These are phyloP conservation scores for Chaetomiaceae sp. DNA, from an alignment of 2,329 filamentous ascomycete genomes.

Conservation along the genomic window DNA sequence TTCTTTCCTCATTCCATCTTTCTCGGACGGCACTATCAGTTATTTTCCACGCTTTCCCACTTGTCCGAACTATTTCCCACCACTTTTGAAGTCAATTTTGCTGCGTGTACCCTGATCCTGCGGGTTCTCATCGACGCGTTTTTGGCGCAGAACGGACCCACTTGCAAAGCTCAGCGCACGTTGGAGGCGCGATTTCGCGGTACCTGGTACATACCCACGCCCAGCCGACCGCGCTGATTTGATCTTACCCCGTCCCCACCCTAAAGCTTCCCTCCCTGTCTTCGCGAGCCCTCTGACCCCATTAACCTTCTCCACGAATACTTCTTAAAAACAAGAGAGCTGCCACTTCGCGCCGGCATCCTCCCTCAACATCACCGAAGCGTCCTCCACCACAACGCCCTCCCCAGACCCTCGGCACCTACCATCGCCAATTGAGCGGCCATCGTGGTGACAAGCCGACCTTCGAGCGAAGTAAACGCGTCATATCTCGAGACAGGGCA, in stretches of 20 bases:
- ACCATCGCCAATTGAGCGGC: constrained; percentile 16
- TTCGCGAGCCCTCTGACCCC: constrained; percentile 20
- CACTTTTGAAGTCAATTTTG: not conserved
- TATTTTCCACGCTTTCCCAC: too few species aligned
- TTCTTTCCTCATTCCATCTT: not conserved
- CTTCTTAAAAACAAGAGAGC: constrained; percentile 29
- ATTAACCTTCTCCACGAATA: constrained; percentile 29
- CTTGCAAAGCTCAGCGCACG: too few species aligned
- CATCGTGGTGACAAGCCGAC: constrained; percentile 16
- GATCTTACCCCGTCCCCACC: constrained; percentile 15
- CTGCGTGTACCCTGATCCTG: not conserved
- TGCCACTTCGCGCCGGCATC: constrained; percentile 19
- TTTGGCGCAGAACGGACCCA: not conserved
- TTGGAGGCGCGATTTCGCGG: constrained; percentile 12
- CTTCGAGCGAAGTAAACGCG: constrained; percentile 8
- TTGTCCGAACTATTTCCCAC: not conserved
- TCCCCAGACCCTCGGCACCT: constrained; percentile 10
- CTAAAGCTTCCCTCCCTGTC: constrained; percentile 23
- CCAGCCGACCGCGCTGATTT: constrained; percentile 26
- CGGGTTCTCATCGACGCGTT: constrained; percentile 3
- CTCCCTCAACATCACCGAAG: constrained; percentile 20
- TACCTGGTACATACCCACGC: constrained; percentile 24
- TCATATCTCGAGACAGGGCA: constrained; percentile 9
- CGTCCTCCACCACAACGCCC: constrained; percentile 17
- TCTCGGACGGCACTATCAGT: not conserved